Percentiles rank a stretch among this genome's conserved stretches.
These are phyloP conservation scores for Candida bentonensis DNA, from an alignment of 805 yeast genomes.

Conservation along the genomic window DNA sequence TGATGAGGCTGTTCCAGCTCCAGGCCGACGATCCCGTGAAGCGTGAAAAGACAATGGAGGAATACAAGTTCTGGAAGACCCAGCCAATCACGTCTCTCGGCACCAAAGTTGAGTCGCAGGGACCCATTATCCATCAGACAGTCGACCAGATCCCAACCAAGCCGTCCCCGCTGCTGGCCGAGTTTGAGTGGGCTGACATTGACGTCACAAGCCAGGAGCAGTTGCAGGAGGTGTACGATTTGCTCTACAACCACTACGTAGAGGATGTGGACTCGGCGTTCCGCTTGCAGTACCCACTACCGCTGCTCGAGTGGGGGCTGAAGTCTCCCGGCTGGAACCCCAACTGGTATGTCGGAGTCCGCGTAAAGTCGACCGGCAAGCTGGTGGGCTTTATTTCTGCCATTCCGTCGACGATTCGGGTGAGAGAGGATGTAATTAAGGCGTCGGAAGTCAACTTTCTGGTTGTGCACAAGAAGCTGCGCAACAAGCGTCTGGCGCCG, in stretches of 20 bases:
- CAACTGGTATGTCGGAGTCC: conserved; percentile 89
- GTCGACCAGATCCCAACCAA: conserved; percentile 56
- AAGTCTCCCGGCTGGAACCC: conserved; percentile 84
- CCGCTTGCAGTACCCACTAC: conserved; percentile 75
- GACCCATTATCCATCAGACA: conserved; percentile 68
- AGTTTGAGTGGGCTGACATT: conserved; percentile 80
- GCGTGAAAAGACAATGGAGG: conserved; percentile 47
- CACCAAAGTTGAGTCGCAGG: conserved; percentile 52
- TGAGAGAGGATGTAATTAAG: conserved; percentile 33
- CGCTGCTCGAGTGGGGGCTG: conserved; percentile 83
- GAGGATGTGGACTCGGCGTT: conserved; percentile 89
- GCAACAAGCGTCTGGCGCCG: conserved; percentile 91
- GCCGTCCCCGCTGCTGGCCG: conserved; percentile 60
- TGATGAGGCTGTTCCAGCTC: neutral
- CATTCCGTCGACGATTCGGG: conserved; percentile 57
- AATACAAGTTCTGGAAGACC: conserved; percentile 94
- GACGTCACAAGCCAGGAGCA: conserved; percentile 44
- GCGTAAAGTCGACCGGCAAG: conserved; percentile 63
- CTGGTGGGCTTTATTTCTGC: conserved; percentile 89
- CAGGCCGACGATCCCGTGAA: neutral
- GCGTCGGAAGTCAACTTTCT: conserved; percentile 81
- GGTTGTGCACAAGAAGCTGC: conserved; percentile 84
- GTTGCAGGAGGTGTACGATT: conserved; percentile 62
- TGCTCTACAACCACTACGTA: conserved; percentile 81
- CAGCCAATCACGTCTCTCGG: conserved; percentile 84